Conservation (phyloP, 371 early-diverging fungal genomes). For the Zychaea mexicana region DNA sequence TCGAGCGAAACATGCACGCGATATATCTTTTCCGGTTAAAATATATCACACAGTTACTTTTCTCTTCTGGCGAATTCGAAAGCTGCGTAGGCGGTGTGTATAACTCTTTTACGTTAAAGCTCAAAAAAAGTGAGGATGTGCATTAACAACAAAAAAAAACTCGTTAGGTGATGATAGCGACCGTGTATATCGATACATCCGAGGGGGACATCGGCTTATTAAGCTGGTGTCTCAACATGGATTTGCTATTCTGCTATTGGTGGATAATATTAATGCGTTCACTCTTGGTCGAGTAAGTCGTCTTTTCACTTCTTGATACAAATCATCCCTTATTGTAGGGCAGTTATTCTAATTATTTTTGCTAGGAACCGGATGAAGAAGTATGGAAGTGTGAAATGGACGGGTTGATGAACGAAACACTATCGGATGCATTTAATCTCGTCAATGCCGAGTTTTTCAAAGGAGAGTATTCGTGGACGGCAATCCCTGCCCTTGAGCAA, state of each 20-base stretch:
- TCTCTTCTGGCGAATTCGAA: not conserved
- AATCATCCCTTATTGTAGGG: not conserved
- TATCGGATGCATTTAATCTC: not conserved
- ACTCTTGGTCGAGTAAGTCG: not conserved
- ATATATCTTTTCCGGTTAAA: not conserved
- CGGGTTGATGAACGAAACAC: not conserved
- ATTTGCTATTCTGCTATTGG: not conserved
- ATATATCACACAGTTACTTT: not conserved
- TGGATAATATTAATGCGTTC: not conserved
- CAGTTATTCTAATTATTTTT: too few relatives aligned
- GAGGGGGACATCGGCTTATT: not conserved
- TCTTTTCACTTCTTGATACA: not conserved
- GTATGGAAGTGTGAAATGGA: not conserved
- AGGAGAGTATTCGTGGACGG: not conserved
- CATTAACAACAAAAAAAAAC: not conserved
- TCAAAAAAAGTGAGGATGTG: not conserved
- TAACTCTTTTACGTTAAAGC: not conserved
- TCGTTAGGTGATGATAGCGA: not conserved
- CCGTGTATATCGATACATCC: not conserved
- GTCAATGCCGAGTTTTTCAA: constrained; percentile 1
- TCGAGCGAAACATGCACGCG: not conserved
- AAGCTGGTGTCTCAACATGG: not conserved
- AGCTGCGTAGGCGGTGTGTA: not conserved
- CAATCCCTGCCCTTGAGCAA: not conserved
- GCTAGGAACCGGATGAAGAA: not conserved